These are phyloP conservation scores for Venturia aucupariae DNA, from an alignment of 2,329 filamentous ascomycete species.

Conservation along the genomic window DNA sequence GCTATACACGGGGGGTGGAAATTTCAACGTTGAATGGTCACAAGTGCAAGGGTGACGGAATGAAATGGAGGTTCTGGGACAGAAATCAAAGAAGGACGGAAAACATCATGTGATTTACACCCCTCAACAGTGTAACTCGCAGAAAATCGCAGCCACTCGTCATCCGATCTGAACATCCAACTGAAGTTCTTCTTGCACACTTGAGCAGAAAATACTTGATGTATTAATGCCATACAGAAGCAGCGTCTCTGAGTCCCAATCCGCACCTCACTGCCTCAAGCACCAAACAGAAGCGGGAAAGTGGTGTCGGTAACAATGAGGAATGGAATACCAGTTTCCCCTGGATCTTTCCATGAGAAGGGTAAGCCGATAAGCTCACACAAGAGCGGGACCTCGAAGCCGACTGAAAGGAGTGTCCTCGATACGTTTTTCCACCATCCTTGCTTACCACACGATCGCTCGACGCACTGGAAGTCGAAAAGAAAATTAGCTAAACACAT, in stretches of 20 bases:
- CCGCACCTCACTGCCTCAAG: neutral
- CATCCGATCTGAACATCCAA: neutral
- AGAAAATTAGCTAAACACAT: neutral
- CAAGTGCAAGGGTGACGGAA: too few relatives aligned
- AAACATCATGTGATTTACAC: too few relatives aligned
- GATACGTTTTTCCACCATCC: neutral
- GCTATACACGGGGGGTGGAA: too few relatives aligned
- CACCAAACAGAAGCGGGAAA: neutral
- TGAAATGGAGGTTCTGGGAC: too few relatives aligned
- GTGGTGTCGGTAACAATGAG: neutral
- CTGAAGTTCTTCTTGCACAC: too few relatives aligned
- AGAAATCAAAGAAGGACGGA: too few relatives aligned
- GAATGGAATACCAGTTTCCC: neutral
- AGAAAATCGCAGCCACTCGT: neutral
- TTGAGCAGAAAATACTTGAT: neutral
- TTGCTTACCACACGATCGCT: too few relatives aligned
- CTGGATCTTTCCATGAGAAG: neutral
- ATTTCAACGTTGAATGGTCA: too few relatives aligned
- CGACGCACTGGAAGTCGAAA: neutral
- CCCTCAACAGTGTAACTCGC: too few relatives aligned
- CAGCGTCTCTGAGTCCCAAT: neutral
- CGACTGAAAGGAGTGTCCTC: conserved; percentile 4
- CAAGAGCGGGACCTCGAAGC: neutral
- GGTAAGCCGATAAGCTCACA: neutral
- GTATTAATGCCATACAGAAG: neutral